Percentiles rank a stretch among this genome's conserved stretches.
phyloP scores from a whole-genome alignment of 2,329 filamentous ascomycete species.

The Cercospora citrullina region DNA sequence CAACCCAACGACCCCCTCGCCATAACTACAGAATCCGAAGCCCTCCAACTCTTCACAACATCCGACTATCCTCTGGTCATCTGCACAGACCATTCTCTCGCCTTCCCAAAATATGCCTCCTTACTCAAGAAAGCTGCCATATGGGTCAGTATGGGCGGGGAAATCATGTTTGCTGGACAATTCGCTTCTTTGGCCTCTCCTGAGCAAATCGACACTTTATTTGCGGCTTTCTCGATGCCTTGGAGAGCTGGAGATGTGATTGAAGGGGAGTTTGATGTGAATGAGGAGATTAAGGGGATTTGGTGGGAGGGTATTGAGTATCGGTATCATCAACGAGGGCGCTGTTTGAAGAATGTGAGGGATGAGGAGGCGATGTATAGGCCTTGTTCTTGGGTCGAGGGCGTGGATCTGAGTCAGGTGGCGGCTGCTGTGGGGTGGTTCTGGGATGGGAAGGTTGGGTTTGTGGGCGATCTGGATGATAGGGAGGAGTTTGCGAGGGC shows the following conservation, averaged over 20 bases:
- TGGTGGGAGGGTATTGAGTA: background rate
- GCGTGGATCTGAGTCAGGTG: background rate
- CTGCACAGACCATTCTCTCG: background rate
- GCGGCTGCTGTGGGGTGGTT: background rate
- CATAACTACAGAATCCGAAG: background rate
- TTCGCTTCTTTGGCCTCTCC: background rate
- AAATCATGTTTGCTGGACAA: background rate
- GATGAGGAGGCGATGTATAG: background rate
- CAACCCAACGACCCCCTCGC: background rate
- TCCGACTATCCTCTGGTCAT: background rate
- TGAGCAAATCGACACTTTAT: background rate
- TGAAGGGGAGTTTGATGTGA: background rate
- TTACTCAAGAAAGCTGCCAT: background rate
- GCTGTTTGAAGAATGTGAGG: background rate
- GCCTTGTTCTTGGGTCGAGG: background rate
- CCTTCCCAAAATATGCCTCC: background rate
- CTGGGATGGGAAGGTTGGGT: background rate
- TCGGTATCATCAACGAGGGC: background rate
- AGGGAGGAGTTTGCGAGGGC: background rate
- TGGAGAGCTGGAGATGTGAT: background rate
- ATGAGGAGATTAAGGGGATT: background rate
- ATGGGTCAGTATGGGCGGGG: background rate
- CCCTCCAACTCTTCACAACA: background rate
- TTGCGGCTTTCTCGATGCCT: background rate
- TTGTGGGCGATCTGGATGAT: background rate